Evolutionary conservation across 2,329 filamentous ascomycete species (phyloP), one percentile per base, ranked within the genome.

Genomic region (Xylariaceae sp.): DNA sequence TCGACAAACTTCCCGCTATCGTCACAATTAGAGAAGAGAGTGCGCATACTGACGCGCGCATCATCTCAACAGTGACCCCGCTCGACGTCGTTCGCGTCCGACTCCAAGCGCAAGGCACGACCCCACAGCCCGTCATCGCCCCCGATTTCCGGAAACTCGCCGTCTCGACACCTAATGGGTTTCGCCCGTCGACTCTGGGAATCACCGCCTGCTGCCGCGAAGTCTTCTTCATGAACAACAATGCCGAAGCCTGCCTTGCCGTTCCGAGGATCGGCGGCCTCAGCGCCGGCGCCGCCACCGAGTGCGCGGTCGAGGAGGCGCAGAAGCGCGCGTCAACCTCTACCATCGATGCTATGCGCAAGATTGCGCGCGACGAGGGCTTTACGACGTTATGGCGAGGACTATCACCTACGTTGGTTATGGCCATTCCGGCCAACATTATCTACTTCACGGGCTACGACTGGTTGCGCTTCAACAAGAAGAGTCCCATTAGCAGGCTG

Each of bases 391-490:
- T 99, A 41, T 99, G 94, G 93, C 84, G 94, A 62, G 94, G 94
- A 0, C 78, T 99, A 4, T 95, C 90, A n/a, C 93, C 94, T 0
- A 99, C 94, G 0, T 78, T 99, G 18, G 82, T 92, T 64, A 99
- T 99, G 94, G 87, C 92, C 0, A 83, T 99, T 4, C 94, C 94
- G 0, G 91, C 87, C 30, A 99, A 99, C 72, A 94, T 99, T 66
- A 97, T 99, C 65, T 99, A 99, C 76, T 97, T 97, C 70, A 95
- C 94, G 10, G 94, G 94, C 45, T 99, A 99, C 74, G 94, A 99
- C 71, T 97, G 92, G 88, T 74, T 99, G 60, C 87, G 94, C 41
- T 89, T 82, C 64, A 88, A 90, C 68, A 77, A 79, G 1, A 77
- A 76, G 48, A 96, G 90, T 66, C 92, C 92, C 0, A 82, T 97